Percentiles rank a stretch among this genome's conserved stretches.
Conservation (phyloP, 148 eudicot genomes). For the Bassia scoparia region DNA sequence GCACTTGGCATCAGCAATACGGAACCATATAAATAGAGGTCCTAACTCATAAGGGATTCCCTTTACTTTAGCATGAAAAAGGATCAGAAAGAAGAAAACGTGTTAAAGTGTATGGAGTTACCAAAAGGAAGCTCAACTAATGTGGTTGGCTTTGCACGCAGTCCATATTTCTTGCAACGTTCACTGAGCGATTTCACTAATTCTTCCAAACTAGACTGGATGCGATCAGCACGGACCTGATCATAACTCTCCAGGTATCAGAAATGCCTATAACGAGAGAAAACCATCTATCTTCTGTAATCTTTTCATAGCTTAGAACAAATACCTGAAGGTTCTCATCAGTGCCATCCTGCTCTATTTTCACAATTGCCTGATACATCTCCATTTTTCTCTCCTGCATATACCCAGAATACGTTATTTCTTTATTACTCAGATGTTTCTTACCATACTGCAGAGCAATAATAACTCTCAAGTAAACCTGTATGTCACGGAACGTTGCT, state of each 20-base stretch:
- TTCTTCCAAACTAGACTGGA: slow-evolving; percentile 76
- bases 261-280: background rate
- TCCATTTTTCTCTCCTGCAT: slow-evolving; percentile 52
- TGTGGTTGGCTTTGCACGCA: slow-evolving; percentile 84
- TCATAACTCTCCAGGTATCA: slow-evolving; percentile 15
- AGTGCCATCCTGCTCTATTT: slow-evolving; percentile 44
- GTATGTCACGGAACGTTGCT: slow-evolving; percentile 95
- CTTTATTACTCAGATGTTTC: background rate
- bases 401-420: slow-evolving; percentile 5
- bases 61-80: background rate
- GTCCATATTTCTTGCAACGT: slow-evolving; percentile 93
- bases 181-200: slow-evolving; percentile 77
- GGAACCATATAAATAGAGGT: background rate
- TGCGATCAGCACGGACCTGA: slow-evolving; percentile 61
- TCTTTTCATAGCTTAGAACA: slow-evolving; percentile 6
- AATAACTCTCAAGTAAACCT: slow-evolving; percentile 42
- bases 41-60: background rate
- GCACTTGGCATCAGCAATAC: background rate
- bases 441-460: background rate
- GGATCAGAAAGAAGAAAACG: background rate
- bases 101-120: slow-evolving; percentile 30
- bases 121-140: slow-evolving; percentile 97
- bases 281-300: background rate
- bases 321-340: slow-evolving; percentile 45
- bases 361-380: slow-evolving; percentile 45